Base-by-base conservation (phyloP, 2,329 filamentous ascomycete genomes). In the Colletotrichum sp. region DNA sequence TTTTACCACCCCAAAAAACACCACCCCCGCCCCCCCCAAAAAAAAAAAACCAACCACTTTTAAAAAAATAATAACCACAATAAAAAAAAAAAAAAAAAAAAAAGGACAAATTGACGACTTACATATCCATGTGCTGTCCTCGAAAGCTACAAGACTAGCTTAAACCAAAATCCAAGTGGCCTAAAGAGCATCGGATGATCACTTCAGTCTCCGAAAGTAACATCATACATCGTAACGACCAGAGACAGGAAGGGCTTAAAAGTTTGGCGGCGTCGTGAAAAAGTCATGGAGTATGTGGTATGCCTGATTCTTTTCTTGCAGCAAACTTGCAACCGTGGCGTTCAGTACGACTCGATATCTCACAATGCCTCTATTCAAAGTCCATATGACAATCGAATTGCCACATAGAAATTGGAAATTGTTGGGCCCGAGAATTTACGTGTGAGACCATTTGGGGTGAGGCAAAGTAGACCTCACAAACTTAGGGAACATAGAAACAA, bases 221-320 rank as follows among this genome's bases (percentile, higher is more conserved):
- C 36, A 38, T 18, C 36, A 38, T 9, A 18, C 0, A 3, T 16
- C 8, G 1, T 18, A 8, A 4, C 15, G 36, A 8, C 36, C 7
- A 1, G 38, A n/a, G 38, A 43, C 38, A 43, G 38, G 1, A 43
- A 43, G 8, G 38, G 3, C 8, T n/a, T 2, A 6, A n/a, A 1
- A 4, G 16, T 18, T 43, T n/a, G 16, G 4, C 18, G 16, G 18
- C 18, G 8, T 1, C 38, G 8, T 43, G 1, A 43, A n/a, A 1
- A 43, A n/a, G 3, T 18, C 34, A 38, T 38, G 0, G 18, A 38
- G 15, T 18, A 38, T 38, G 36, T 4, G 36, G 34, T 38, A 38
- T 3, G 36, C 15, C 15, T 5, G 0, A n/a, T n/a, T 10, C 5
- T n/a, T 5, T 8, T 38, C 0, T 43, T 43, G 9, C 38, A n/a